Evolutionary conservation across 148 eudicot genomes (phyloP).

Genomic region (Rhododendron simsii): DNA sequence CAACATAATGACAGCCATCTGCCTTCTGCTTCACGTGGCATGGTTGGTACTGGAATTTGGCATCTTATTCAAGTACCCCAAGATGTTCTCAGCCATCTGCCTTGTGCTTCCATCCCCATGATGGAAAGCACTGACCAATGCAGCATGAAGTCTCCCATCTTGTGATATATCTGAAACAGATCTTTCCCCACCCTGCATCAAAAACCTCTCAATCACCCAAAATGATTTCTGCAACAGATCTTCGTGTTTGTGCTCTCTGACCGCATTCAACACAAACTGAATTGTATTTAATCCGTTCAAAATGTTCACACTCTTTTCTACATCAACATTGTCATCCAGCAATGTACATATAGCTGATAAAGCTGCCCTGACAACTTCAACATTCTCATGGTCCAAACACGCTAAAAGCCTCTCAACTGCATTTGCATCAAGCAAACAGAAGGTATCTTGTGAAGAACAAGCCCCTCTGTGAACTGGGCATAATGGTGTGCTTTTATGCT

Average conservation of each 20-base stretch:
- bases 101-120: constrained; percentile 68
- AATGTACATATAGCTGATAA: constrained; percentile 67
- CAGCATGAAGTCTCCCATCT: constrained; percentile 48
- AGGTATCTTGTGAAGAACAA: constrained; percentile 61
- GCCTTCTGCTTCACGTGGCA: constrained; percentile 20
- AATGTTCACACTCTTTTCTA: constrained; percentile 48
- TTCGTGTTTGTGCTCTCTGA: constrained; percentile 60
- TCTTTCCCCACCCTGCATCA: constrained; percentile 51
- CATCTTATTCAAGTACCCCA: constrained; percentile 59
- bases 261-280: constrained; percentile 48
- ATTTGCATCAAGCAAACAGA: constrained; percentile 67
- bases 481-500: constrained; percentile 15
- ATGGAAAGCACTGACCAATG: constrained; percentile 63
- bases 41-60: constrained; percentile 45
- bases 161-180: constrained; percentile 45
- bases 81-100: constrained; percentile 74
- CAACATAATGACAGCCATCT: not conserved
- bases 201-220: constrained; percentile 69
- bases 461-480: constrained; percentile 70
- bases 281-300: constrained; percentile 42
- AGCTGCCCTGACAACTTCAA: constrained; percentile 61
- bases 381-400: constrained; percentile 58
- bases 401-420: constrained; percentile 56
- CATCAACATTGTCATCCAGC: constrained; percentile 59
- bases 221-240: constrained; percentile 59